Evolutionary conservation across 139 green algal species (phyloP).

Genomic region (Volvox africanus): DNA sequence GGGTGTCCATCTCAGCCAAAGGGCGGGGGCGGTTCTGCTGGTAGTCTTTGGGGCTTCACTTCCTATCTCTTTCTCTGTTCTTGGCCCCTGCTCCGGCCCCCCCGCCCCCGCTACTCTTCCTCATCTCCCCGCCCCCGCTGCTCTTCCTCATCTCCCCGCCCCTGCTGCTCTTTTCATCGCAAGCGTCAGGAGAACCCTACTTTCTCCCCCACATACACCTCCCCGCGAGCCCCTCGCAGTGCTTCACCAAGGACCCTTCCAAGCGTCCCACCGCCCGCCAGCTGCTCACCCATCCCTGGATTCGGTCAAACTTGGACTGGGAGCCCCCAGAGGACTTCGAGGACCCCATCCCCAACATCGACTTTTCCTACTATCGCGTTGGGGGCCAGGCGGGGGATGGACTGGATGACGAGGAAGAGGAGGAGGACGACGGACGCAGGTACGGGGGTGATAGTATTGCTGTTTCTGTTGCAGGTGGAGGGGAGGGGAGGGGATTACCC

Average conservation of each 20-base stretch:
- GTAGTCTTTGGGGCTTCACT: no score
- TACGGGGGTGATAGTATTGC: neutral
- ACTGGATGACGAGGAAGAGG: constrained; percentile 16
- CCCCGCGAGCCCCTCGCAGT: constrained; percentile 63
- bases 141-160: neutral
- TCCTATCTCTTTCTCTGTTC: no score
- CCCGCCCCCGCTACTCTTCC: no score
- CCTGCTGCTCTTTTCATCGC: neutral
- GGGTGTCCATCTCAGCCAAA: no score
- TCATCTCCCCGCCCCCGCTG: neutral
- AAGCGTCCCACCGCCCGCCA: constrained; percentile 72
- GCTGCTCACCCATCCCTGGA: constrained; percentile 80
- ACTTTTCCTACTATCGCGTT: constrained; percentile 47
- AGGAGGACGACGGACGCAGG: constrained; percentile 35
- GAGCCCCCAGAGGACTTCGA: constrained; percentile 53
- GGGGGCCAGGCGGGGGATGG: neutral
- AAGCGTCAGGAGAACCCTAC: no score
- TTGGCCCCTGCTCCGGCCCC: no score
- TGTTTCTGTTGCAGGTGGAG: neutral
- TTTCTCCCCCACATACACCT: neutral
- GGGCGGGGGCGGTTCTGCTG: no score
- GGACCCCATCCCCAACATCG: constrained; percentile 54
- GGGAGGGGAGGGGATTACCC: neutral
- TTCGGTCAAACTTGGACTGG: constrained; percentile 59
- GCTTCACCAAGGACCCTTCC: constrained; percentile 75